Percentiles rank a stretch among this genome's conserved stretches.
These are phyloP conservation scores for Chiua sp. DNA, from an alignment of 1,284 basidiomycete species.

Conservation along the genomic window DNA sequence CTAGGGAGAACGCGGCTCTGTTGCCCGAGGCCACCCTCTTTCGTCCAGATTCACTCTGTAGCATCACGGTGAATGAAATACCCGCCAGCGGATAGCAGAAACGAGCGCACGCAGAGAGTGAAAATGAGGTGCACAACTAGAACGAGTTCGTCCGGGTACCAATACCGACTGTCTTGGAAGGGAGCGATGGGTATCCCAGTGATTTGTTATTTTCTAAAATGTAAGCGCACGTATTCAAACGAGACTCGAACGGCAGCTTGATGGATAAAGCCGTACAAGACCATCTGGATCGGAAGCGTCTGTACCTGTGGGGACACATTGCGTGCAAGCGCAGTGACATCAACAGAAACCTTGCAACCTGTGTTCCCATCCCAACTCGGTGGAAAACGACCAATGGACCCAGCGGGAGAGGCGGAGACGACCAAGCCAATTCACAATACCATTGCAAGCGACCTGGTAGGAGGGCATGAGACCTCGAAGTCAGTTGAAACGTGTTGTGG, in stretches of 20 bases:
- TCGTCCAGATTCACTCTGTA: constrained; percentile 33
- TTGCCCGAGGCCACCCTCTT: constrained; percentile 21
- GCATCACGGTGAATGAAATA: neutral
- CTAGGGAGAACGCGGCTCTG: constrained; percentile 7
- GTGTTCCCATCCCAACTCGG: constrained; percentile 25
- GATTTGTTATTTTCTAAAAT: constrained; percentile 24
- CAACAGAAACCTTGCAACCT: constrained; percentile 8
- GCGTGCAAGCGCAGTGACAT: constrained; percentile 27
- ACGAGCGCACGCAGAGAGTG: constrained; percentile 27
- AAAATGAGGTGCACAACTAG: constrained; percentile 28
- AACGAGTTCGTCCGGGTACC: constrained; percentile 30
- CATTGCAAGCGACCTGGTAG: constrained; percentile 29
- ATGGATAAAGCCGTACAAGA: constrained; percentile 35
- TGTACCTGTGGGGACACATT: neutral
- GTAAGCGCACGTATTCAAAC: neutral
- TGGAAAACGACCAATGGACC: constrained; percentile 37
- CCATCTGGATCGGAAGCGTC: constrained; percentile 18
- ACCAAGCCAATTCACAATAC: constrained; percentile 31
- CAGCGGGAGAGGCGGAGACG: constrained; percentile 35
- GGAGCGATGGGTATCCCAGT: constrained; percentile 32
- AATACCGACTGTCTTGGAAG: constrained; percentile 38
- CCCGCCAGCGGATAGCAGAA: too few species aligned
- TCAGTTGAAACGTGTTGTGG: neutral
- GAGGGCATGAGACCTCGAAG: neutral
- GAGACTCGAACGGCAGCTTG: constrained; percentile 27